Evolutionary conservation across 352 stramenopile genomes (phyloP), one percentile per base, ranked within the genome.

Genomic region (Globisporangium canariense): DNA sequence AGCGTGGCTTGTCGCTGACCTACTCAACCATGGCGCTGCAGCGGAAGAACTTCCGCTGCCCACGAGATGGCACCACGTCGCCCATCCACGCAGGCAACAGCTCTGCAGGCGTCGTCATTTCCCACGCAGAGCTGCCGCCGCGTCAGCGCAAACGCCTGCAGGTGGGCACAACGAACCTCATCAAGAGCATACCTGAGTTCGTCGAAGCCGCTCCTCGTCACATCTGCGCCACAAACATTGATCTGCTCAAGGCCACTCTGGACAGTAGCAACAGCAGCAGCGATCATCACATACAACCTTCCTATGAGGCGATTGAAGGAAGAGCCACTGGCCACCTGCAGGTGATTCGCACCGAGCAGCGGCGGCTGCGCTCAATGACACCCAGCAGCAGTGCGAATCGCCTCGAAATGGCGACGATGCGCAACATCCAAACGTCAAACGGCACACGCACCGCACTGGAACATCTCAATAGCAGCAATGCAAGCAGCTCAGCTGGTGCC

Each of bases 161-260:
- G 60, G 81, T 94, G n/a, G 86, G 85, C 4, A 65, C 73, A 5
- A 94, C 83, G 0, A 94, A 94, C 58, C 61, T 91, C 30, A 60
- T 62, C 1, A 82, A 79, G 43, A 74, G 64, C 57, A 51, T 58
- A 22, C 74, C 73, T 0, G 22, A 59, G 76, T 34, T 47, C 67
- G 9, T 70, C 70, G 34, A 60, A 59, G 32, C 25, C 5, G 75
- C 68, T 6, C 59, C 69, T 16, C 71, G 64, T 16, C 68, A 66
- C 43, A 65, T 78, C 36, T 68, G 70, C 40, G 72, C 78, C 47
- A 87, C 77, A 22, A 90, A 89, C 41, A 58, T 85, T 30, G 59
- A 66, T 10, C 66, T 83, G 0, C 59, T 85, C 32, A 86, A 80
- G 59, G 55, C 66, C 30, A 77, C 80, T 2, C 36, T 57, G 8